Percentiles rank a stretch among this genome's conserved stretches.
Conservation (phyloP, 257 asterid species). For the Verbascum thapsus region DNA sequence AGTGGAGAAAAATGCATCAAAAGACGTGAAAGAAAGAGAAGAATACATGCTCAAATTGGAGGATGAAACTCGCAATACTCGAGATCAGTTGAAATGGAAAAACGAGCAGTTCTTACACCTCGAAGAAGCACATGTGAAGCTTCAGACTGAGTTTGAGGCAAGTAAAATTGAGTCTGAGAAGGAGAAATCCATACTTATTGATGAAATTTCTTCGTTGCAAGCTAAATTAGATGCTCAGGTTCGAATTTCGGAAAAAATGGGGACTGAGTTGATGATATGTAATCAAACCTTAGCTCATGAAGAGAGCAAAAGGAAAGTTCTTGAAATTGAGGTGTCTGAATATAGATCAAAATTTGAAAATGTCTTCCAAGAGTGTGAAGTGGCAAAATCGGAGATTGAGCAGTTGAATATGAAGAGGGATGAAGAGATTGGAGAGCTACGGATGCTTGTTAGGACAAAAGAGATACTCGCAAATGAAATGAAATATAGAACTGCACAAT, state of each 20-base stretch:
- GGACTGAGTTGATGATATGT: slow-evolving; percentile 35
- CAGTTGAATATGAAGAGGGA: slow-evolving; percentile 37
- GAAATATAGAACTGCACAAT: slow-evolving; percentile 30
- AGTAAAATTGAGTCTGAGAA: slow-evolving; percentile 43
- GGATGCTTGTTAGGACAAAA: slow-evolving; percentile 33
- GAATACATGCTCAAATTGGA: slow-evolving; percentile 39
- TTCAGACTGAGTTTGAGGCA: slow-evolving; percentile 31
- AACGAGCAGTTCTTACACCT: slow-evolving; percentile 48
- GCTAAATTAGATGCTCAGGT: slow-evolving; percentile 38
- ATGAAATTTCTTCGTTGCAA: slow-evolving; percentile 43
- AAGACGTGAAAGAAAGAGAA: slow-evolving; percentile 38
- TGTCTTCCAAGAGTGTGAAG: slow-evolving; percentile 34
- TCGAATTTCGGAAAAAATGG: slow-evolving; percentile 40
- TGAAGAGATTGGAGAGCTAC: slow-evolving; percentile 42
- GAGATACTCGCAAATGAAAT: slow-evolving; percentile 34
- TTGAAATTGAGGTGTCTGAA: slow-evolving; percentile 39
- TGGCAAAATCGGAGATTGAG: slow-evolving; percentile 37
- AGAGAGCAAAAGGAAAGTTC: slow-evolving; percentile 42
- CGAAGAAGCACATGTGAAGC: slow-evolving; percentile 45
- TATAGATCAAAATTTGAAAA: slow-evolving; percentile 35
- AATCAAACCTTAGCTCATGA: slow-evolving; percentile 43
- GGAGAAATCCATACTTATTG: slow-evolving; percentile 43
- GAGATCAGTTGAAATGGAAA: slow-evolving; percentile 48
- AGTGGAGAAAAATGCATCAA: slow-evolving; percentile 31
- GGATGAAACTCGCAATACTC: slow-evolving; percentile 34